A percentile compares a stretch with the other conserved stretches of the same genome.
phyloP scores from a whole-genome alignment of 2,329 filamentous ascomycete genomes.

The Hymenoscyphus repandus region DNA sequence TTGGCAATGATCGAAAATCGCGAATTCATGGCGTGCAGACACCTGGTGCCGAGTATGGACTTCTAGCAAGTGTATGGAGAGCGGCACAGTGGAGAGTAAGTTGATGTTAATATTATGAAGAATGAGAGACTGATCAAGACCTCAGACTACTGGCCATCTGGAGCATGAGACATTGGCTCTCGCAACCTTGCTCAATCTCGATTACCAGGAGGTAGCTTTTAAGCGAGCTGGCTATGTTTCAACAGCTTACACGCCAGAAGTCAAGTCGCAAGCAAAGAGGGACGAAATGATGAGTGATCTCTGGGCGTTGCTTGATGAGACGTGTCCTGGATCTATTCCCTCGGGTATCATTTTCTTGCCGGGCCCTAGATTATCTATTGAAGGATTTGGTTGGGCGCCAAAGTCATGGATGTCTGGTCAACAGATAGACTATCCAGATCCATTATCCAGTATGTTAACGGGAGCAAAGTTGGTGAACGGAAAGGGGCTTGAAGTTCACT shows the following conservation, averaged over 20 bases:
- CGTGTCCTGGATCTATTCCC: slow-evolving; percentile 1
- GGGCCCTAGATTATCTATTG: not conserved
- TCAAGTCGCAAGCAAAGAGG: not conserved
- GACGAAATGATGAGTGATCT: slow-evolving; percentile 6
- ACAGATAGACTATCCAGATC: slow-evolving; percentile 6
- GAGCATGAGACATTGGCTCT: slow-evolving; percentile 6
- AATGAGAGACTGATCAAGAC: not conserved
- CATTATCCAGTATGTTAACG: not conserved
- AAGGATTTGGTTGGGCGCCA: slow-evolving; percentile 3
- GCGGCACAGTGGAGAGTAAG: slow-evolving; percentile 6
- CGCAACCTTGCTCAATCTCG: slow-evolving; percentile 4
- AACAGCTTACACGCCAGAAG: not conserved
- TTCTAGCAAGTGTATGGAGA: slow-evolving; percentile 2
- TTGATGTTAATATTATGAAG: not conserved
- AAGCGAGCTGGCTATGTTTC: not conserved
- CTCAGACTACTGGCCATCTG: not conserved
- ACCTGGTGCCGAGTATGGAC: not conserved
- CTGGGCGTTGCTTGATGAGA: slow-evolving; percentile 3
- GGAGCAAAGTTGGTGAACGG: not conserved
- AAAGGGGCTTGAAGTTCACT: slow-evolving; percentile 4
- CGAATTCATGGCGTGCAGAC: slow-evolving; percentile 1
- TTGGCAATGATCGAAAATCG: not conserved
- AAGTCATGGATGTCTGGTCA: slow-evolving; percentile 1
- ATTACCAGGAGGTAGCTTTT: not conserved
- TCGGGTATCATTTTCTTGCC: slow-evolving; percentile 7